phyloP scores from a whole-genome alignment of 164 flowering plant species.

The Vitis labrusca region DNA sequence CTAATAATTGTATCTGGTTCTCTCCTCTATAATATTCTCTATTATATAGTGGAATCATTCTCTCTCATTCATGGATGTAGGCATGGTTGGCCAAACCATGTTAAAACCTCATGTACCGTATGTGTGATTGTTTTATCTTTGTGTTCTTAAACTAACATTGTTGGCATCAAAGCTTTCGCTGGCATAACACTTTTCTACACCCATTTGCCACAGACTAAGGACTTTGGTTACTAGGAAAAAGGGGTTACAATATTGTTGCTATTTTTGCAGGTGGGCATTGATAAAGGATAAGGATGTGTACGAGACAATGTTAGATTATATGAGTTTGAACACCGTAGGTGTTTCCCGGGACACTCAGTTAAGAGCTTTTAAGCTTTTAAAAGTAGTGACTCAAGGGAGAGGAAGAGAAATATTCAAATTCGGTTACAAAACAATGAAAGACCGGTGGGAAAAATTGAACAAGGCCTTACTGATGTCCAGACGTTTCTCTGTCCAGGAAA shows the following conservation, averaged over 20 bases:
- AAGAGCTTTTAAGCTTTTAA: conserved; percentile 56
- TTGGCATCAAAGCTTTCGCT: too few relatives aligned
- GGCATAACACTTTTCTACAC: too few relatives aligned
- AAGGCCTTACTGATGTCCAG: conserved; percentile 30
- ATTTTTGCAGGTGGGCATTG: conserved; percentile 67
- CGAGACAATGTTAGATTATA: conserved; percentile 31
- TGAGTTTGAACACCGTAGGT: conserved; percentile 30
- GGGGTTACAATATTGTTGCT: not conserved
- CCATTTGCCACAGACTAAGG: too few relatives aligned
- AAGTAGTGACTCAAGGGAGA: conserved; percentile 29
- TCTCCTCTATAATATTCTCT: too few relatives aligned
- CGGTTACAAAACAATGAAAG: conserved; percentile 38
- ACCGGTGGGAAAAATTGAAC: conserved; percentile 51
- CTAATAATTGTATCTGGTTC: too few relatives aligned
- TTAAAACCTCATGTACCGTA: too few relatives aligned
- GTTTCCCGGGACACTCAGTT: conserved; percentile 63
- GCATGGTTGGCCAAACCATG: too few relatives aligned
- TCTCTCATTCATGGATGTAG: too few relatives aligned
- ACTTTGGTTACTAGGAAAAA: too few relatives aligned
- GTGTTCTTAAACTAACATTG: too few relatives aligned
- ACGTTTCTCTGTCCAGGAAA: conserved; percentile 50
- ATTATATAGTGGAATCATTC: too few relatives aligned
- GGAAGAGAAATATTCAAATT: conserved; percentile 46
- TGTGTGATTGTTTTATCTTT: too few relatives aligned
- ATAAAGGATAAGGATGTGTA: conserved; percentile 57